A percentile compares a stretch with the other conserved stretches of the same genome.
phyloP scores from a whole-genome alignment of 768 basidiomycete genomes.

The Termitomyces sp. region DNA sequence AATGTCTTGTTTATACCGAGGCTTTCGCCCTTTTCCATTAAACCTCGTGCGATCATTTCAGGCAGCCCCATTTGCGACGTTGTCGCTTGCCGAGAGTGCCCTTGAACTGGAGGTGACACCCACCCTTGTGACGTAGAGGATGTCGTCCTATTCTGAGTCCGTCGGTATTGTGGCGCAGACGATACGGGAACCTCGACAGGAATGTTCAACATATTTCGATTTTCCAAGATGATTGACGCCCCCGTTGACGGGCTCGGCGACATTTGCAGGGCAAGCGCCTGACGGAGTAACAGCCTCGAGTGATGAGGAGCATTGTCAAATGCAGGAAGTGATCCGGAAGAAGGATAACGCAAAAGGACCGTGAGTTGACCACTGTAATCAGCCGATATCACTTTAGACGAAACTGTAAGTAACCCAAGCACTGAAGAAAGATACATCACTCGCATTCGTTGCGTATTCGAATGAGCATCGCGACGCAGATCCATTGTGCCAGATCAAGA shows the following conservation, averaged over 20 bases:
- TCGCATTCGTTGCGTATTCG: conserved; percentile 85
- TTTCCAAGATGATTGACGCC: conserved; percentile 75
- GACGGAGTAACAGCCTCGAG: conserved; percentile 67
- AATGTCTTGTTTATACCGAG: conserved; percentile 82
- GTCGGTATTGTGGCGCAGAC: conserved; percentile 30
- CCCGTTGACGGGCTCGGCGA: conserved; percentile 72
- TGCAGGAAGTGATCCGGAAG: conserved; percentile 31
- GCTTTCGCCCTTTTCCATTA: conserved; percentile 73
- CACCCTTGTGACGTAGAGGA: conserved; percentile 1
- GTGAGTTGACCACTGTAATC: conserved; percentile 88
- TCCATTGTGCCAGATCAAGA: conserved; percentile 74
- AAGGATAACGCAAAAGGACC: conserved; percentile 80
- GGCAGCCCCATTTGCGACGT: conserved; percentile 50
- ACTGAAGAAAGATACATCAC: background rate
- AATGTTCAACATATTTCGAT: conserved; percentile 71
- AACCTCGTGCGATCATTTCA: conserved; percentile 66
- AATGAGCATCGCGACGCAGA: conserved; percentile 93
- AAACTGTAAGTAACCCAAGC: conserved; percentile 8
- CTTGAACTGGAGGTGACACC: conserved; percentile 10
- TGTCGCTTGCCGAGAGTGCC: conserved; percentile 34
- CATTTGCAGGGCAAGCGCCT: conserved; percentile 76
- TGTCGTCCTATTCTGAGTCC: conserved; percentile 24
- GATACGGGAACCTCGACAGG: conserved; percentile 58
- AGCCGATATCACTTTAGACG: conserved; percentile 64
- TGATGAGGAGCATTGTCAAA: conserved; percentile 45